These are phyloP conservation scores for Triadica sebifera DNA, from an alignment of 345 rosid genomes.

Conservation along the genomic window DNA sequence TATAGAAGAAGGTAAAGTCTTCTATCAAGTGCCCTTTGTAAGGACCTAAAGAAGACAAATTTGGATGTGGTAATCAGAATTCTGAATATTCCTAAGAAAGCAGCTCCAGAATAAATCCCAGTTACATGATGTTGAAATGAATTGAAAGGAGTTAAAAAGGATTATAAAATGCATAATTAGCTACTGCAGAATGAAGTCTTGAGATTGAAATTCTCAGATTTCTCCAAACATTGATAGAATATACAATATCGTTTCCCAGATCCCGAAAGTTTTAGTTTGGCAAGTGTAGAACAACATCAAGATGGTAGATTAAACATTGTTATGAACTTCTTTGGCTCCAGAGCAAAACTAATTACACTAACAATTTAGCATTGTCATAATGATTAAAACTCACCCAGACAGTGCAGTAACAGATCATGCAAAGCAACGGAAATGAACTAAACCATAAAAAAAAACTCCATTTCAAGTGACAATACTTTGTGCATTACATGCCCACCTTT, in stretches of 20 bases:
- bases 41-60: slow-evolving; percentile 40
- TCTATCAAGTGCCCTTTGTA: slow-evolving; percentile 84
- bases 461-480: background rate
- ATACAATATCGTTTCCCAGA: background rate
- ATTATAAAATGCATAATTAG: background rate
- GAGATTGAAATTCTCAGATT: background rate
- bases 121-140: too few relatives aligned
- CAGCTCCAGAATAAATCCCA: too few relatives aligned
- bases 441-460: background rate
- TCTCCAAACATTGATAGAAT: background rate
- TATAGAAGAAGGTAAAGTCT: slow-evolving; percentile 78
- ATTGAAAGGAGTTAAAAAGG: background rate
- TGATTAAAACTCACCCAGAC: background rate
- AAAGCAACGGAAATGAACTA: background rate
- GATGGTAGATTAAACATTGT: background rate
- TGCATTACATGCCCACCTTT: background rate
- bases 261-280: background rate
- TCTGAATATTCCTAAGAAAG: background rate
- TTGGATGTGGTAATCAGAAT: background rate
- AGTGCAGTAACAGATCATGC: background rate
- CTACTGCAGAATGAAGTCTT: background rate
- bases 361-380: background rate
- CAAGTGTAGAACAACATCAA: background rate
- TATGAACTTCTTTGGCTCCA: background rate
- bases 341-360: background rate